Evolutionary conservation across 2,329 filamentous ascomycete species (phyloP).

Genomic region (Arthrinium phaeospermum): DNA sequence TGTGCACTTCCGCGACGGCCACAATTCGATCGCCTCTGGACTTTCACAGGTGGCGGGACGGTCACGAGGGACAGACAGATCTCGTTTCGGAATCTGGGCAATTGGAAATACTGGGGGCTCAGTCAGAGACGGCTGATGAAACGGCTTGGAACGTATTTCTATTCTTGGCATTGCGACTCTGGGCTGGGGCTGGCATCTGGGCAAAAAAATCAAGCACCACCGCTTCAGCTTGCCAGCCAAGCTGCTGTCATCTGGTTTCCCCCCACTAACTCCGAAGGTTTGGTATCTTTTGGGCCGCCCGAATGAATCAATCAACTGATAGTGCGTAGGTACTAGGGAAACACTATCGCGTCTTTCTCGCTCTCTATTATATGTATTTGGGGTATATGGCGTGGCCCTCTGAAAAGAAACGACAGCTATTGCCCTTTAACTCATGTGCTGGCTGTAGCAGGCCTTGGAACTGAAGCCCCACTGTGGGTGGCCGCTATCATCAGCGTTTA

Average conservation of each 20-base stretch:
- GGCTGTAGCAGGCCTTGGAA: not conserved
- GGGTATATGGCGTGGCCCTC: not conserved
- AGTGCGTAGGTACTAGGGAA: no score
- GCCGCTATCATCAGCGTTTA: not conserved
- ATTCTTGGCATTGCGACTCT: not conserved
- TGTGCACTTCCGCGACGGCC: not conserved
- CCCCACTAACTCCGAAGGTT: not conserved
- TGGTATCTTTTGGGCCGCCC: not conserved
- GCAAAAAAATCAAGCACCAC: not conserved
- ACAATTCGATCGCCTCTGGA: not conserved
- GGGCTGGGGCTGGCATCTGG: not conserved
- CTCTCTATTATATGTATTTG: conserved; percentile 9
- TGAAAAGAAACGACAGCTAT: not conserved
- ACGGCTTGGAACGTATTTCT: conserved; percentile 15
- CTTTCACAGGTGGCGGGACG: not conserved
- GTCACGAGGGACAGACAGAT: not conserved
- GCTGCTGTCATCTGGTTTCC: not conserved
- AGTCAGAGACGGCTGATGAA: not conserved
- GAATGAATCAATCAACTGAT: not conserved
- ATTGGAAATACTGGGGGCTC: not conserved
- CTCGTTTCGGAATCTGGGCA: not conserved
- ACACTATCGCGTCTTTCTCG: not conserved
- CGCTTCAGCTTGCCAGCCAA: not conserved
- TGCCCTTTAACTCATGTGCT: not conserved
- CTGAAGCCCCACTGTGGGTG: not conserved